These are phyloP conservation scores for Emiliania huxleyi DNA, from an alignment of 78 protist genomes.

Conservation along the genomic window DNA sequence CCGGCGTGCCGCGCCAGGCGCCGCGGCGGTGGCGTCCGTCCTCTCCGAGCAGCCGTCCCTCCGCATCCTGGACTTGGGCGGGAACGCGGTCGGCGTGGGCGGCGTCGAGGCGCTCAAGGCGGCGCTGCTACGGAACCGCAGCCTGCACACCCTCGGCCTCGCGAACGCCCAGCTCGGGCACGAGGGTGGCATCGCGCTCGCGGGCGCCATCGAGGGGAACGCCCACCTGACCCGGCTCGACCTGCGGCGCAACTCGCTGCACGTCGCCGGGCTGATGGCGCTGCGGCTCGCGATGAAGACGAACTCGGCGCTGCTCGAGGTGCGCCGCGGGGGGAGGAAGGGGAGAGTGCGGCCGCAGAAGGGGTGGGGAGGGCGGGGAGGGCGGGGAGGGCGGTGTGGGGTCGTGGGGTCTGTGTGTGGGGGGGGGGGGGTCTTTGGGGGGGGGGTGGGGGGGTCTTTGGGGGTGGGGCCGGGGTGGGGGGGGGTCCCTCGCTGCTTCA, in stretches of 20 bases:
- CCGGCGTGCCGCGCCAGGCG: too few relatives aligned
- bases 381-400: too few relatives aligned
- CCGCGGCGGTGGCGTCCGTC: background rate
- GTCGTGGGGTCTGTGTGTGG: too few relatives aligned
- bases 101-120: background rate
- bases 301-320: background rate
- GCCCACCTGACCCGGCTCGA: background rate
- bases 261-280: slow-evolving; percentile 1
- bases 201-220: slow-evolving; percentile 6
- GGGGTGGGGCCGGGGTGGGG: too few relatives aligned
- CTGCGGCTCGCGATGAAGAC: background rate
- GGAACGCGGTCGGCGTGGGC: background rate
- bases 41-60: background rate
- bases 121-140: background rate
- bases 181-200: background rate
- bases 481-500: too few relatives aligned
- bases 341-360: too few relatives aligned
- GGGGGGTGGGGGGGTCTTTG: too few relatives aligned
- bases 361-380: too few relatives aligned
- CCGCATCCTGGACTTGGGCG: background rate
- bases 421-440: too few relatives aligned
- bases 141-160: slow-evolving; percentile 10
- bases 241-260: background rate
- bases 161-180: background rate
- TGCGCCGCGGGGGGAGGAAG: too few relatives aligned